Base-by-base conservation (phyloP, 192 early-diverging fungal species). In the Gonapodya sp. region DNA sequence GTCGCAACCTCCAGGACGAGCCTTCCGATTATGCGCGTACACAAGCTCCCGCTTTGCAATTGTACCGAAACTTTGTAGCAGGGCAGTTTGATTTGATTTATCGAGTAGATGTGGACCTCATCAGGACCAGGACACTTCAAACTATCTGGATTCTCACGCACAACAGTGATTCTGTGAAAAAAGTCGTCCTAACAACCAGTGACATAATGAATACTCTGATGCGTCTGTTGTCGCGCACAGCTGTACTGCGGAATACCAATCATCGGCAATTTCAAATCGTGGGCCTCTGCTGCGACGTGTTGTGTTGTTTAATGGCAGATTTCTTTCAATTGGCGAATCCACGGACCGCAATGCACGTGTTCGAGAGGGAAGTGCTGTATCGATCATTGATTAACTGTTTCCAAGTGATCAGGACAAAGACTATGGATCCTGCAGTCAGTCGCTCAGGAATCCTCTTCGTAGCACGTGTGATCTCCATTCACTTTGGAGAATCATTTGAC, bases 401-500 rank as follows among this genome's bases (percentile, higher is more conserved):
- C 35, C 35, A 36, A 35, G 73, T 35, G 80, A 81, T 81, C 31
- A 34, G 80, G 30, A 33, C 81, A 0, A 75, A 73, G n/a, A 2
- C 81, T 16, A 46, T 78, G 30, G 80, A 31, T 32, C 18, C 78
- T 2, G 33, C 73, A 2, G 35, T 81, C 0, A 34, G 30, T 18
- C 34, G 36, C 33, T 24, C 83, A 73, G 34, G 35, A 73, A 64
- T 64, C 24, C 8, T 64, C 18, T 74, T 83, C 74, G 30, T 85
- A 18, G 30, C 84, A 2, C 31, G 77, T 35, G 18, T 85, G 32
- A 78, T 85, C 1, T 36, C 37, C 18, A 18, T 86, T 14, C 84
- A 85, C 84, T 85, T 80, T 73, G 64, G 82, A 1, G 85, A 36
- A 16, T 37, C 35, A 0, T 2, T 73, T 24, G 77, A 85, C 78